Evolutionary conservation across 2,329 filamentous ascomycete species (phyloP).

Genomic region (Nakataea oryzae): DNA sequence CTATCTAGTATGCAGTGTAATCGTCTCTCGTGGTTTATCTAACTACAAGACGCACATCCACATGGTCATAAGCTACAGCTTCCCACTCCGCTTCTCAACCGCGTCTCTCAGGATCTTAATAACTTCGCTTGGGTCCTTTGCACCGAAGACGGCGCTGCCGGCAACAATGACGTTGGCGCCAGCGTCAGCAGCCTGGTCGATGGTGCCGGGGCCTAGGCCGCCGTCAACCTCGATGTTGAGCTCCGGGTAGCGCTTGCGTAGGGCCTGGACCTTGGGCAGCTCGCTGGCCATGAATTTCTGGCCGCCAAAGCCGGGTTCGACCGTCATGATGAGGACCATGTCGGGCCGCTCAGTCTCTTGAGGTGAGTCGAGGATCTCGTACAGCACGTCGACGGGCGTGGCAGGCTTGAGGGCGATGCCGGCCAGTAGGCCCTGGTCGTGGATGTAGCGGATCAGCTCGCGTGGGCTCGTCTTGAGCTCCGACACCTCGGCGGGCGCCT

Average conservation of each 20-base stretch:
- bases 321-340: slow-evolving; percentile 99
- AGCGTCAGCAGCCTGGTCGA: slow-evolving; percentile 87
- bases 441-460: slow-evolving; percentile 83
- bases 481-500: slow-evolving; percentile 59
- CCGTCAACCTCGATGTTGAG: slow-evolving; percentile 95
- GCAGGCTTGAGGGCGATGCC: slow-evolving; percentile 94
- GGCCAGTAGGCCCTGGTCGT: slow-evolving; percentile 76
- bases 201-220: slow-evolving; percentile 76
- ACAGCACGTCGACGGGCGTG: slow-evolving; percentile 83
- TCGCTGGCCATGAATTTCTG: slow-evolving; percentile 98
- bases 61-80: slow-evolving; percentile 17
- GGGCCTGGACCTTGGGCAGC: slow-evolving; percentile 81
- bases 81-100: slow-evolving; percentile 52
- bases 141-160: slow-evolving; percentile 90
- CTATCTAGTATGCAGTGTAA: neutral
- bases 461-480: slow-evolving; percentile 69
- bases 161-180: slow-evolving; percentile 98
- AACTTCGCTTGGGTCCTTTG: slow-evolving; percentile 76
- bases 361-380: slow-evolving; percentile 70
- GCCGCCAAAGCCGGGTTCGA: slow-evolving; percentile 92
- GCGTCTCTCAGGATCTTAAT: slow-evolving; percentile 71
- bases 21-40: neutral
- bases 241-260: slow-evolving; percentile 77
- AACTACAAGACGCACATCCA: neutral
- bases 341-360: slow-evolving; percentile 73